phyloP scores from a whole-genome alignment of 2,329 filamentous ascomycete genomes.

The Fusarium sp. region DNA sequence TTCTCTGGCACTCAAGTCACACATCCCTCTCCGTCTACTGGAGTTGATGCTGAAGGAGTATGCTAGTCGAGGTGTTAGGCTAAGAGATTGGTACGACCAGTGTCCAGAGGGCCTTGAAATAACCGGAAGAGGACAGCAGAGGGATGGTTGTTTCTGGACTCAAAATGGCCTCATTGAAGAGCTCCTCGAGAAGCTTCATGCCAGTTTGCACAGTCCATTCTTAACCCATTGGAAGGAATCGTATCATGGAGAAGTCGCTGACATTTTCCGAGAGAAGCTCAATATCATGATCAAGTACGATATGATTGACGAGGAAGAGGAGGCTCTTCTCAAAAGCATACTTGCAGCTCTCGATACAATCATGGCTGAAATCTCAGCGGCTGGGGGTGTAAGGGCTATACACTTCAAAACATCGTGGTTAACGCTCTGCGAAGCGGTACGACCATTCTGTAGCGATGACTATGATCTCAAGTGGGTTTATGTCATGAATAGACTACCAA shows the following conservation, averaged over 20 bases:
- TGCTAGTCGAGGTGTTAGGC: background rate
- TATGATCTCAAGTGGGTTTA: background rate
- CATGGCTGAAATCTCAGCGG: background rate
- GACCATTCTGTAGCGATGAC: background rate
- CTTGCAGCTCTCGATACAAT: background rate
- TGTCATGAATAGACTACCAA: background rate
- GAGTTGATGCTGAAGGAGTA: constrained; percentile 11
- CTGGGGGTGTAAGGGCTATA: background rate
- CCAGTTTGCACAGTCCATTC: background rate
- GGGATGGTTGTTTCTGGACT: too few species aligned
- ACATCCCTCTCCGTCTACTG: constrained; percentile 12
- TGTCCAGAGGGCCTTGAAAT: background rate
- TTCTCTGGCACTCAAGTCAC: background rate
- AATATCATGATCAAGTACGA: constrained; percentile 16
- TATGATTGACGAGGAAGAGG: constrained; percentile 10
- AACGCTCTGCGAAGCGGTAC: constrained; percentile 10
- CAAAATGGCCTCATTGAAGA: background rate
- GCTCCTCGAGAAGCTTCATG: background rate
- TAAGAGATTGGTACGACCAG: background rate
- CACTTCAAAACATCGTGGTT: constrained; percentile 2
- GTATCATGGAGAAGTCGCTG: constrained; percentile 7
- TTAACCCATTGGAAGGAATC: background rate
- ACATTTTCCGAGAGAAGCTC: constrained; percentile 24
- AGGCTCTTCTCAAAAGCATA: background rate
- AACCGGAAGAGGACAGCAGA: background rate